These are phyloP conservation scores for Sclerotinia sclerotiorum DNA, from an alignment of 2,329 filamentous ascomycete species.

Conservation along the genomic window DNA sequence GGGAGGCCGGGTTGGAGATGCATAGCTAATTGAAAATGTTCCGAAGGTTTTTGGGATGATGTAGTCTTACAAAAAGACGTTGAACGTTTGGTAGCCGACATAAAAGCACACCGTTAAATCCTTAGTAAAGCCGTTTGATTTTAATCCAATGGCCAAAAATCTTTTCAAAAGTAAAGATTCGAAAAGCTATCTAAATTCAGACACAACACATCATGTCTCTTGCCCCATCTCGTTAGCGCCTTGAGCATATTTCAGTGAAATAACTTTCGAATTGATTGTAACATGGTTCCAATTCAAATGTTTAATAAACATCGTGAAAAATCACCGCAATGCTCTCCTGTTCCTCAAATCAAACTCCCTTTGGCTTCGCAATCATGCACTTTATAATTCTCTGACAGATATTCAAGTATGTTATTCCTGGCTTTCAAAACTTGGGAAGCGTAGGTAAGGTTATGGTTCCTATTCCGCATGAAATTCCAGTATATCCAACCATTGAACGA, in stretches of 20 bases:
- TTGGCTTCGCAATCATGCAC: no score
- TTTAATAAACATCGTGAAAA: no score
- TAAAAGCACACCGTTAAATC: background rate
- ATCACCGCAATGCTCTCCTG: no score
- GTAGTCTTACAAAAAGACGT: background rate
- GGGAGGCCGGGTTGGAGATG: background rate
- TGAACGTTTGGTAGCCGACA: background rate
- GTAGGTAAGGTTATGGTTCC: no score
- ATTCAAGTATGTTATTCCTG: background rate
- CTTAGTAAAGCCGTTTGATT: background rate
- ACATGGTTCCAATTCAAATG: no score
- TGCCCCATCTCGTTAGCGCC: background rate
- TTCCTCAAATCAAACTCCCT: no score
- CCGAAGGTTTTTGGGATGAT: background rate
- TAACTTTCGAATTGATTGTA: no score
- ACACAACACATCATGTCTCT: no score
- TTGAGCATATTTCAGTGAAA: no score
- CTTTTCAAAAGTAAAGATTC: background rate
- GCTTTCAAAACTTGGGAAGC: background rate
- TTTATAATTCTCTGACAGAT: no score
- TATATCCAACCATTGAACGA: background rate
- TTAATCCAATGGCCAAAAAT: no score
- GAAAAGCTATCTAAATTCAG: background rate
- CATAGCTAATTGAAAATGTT: background rate
- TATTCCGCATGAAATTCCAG: background rate